Evolutionary conservation across 345 rosid species (phyloP).

Genomic region (Schrenkiella parvula): DNA sequence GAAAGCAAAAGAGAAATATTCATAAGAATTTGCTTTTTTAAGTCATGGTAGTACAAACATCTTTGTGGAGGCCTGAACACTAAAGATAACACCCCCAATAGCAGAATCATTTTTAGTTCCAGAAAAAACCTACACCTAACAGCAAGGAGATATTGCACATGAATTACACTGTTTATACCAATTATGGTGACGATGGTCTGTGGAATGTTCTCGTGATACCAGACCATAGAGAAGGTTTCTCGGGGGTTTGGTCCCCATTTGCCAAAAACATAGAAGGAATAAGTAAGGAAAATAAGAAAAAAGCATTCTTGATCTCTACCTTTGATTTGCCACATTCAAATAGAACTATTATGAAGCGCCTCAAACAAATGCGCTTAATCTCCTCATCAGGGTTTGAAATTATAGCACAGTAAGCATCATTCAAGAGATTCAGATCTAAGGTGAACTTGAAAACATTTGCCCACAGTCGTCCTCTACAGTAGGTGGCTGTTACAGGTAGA

Average conservation of each 20-base stretch:
- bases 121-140: conserved; percentile 3
- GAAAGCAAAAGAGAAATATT: conserved; percentile 24
- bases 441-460: conserved; percentile 90
- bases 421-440: conserved; percentile 76
- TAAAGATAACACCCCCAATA: conserved; percentile 13
- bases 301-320: conserved; percentile 42
- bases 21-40: neutral
- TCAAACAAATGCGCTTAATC: conserved; percentile 86
- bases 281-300: neutral
- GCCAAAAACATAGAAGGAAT: neutral
- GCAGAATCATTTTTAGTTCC: neutral
- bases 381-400: conserved; percentile 98
- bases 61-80: neutral
- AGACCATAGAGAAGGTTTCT: neutral
- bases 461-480: conserved; percentile 84
- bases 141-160: conserved; percentile 14
- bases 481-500: conserved; percentile 50
- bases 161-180: neutral
- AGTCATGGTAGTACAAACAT: conserved; percentile 10
- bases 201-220: neutral
- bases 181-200: neutral
- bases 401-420: conserved; percentile 95
- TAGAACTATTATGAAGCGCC: conserved; percentile 87
- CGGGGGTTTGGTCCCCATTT: neutral
- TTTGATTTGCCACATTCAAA: conserved; percentile 77